Conservation (phyloP, 106 monocot species). For the Platanthera guangdongensis region DNA sequence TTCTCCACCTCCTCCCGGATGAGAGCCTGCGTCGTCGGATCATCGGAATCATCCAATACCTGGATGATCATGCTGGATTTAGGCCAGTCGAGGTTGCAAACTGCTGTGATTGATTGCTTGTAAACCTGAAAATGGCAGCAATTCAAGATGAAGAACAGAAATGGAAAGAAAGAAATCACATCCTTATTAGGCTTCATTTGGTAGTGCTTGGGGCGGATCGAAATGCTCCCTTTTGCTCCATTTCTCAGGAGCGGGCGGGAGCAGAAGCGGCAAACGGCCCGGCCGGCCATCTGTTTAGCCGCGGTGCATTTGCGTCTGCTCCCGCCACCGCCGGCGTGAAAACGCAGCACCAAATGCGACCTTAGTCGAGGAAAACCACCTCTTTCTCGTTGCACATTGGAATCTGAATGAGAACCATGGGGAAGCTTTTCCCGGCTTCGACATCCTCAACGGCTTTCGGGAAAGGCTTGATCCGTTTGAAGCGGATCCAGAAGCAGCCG, state of each 20-base stretch:
- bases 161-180: neutral
- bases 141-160: neutral
- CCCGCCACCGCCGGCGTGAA: too few relatives aligned
- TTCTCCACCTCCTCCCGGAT: conserved; percentile 70
- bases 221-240: too few relatives aligned
- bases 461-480: conserved; percentile 41
- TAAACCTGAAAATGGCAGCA: conserved; percentile 45
- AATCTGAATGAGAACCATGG: conserved; percentile 76
- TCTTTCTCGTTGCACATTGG: conserved; percentile 90
- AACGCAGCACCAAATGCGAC: too few relatives aligned
- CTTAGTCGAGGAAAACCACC: conserved; percentile 25
- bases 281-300: too few relatives aligned
- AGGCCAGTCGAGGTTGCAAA: conserved; percentile 77
- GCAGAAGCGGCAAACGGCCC: too few relatives aligned
- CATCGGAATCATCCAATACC: conserved; percentile 75
- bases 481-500: conserved; percentile 64
- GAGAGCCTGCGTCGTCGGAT: conserved; percentile 38
- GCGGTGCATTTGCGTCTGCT: too few relatives aligned
- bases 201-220: too few relatives aligned
- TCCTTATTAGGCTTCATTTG: too few relatives aligned
- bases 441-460: conserved; percentile 4
- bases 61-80: conserved; percentile 51
- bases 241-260: too few relatives aligned
- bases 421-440: conserved; percentile 31
- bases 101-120: conserved; percentile 73